A percentile compares a stretch with the other conserved stretches of the same genome.
Evolutionary conservation across 345 rosid species (phyloP).

Genomic region (Clarkia xantiana): DNA sequence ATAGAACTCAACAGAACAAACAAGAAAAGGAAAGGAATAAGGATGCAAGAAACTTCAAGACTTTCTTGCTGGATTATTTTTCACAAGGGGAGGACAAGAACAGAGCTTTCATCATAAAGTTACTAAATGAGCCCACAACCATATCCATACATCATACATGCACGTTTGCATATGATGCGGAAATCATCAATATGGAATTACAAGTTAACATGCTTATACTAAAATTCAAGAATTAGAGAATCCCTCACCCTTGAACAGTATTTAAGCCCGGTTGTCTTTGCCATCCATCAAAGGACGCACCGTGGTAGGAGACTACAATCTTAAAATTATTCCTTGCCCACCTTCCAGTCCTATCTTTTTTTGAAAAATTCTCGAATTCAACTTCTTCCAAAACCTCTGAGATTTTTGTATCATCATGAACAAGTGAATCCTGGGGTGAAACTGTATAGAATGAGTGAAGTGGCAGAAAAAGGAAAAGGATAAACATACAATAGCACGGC

Average conservation of each 20-base stretch:
- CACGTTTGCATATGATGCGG: too few species aligned
- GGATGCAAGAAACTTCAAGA: neutral
- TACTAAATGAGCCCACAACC: too few species aligned
- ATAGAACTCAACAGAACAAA: neutral
- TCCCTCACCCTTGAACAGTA: conserved; percentile 72
- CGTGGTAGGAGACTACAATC: conserved; percentile 69
- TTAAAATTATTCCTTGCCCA: conserved; percentile 72
- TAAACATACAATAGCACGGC: neutral
- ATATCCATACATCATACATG: too few species aligned
- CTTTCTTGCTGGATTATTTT: neutral
- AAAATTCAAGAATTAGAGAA: conserved; percentile 4
- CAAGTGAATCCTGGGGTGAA: conserved; percentile 22
- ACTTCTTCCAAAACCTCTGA: conserved; percentile 12
- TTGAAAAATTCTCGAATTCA: conserved; percentile 17
- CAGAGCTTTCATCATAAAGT: neutral
- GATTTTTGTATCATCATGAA: conserved; percentile 17
- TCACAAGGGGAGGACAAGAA: neutral
- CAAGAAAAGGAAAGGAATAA: neutral
- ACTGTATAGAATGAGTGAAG: conserved; percentile 2
- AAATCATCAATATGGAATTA: too few species aligned
- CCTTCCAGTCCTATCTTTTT: conserved; percentile 41
- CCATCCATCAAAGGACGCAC: conserved; percentile 92
- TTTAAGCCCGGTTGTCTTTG: conserved; percentile 76
- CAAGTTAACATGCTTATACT: neutral
- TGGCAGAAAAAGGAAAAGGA: neutral